phyloP scores from a whole-genome alignment of 768 basidiomycete genomes.

The Postia placenta region DNA sequence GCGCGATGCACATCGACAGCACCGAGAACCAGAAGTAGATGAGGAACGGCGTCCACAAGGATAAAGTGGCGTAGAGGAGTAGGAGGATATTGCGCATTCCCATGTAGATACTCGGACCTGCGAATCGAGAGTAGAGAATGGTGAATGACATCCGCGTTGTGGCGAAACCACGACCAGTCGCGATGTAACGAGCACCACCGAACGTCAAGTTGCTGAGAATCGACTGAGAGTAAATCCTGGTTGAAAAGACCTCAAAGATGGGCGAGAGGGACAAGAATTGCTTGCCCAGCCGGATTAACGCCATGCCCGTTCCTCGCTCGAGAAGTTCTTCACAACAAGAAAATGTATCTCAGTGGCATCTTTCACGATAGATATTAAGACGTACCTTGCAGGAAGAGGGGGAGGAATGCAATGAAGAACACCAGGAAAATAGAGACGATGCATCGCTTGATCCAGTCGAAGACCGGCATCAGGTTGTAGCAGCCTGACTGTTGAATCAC shows the following conservation, averaged over 20 bases:
- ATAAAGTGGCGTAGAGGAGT: conserved; percentile 85
- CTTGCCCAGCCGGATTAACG: conserved; percentile 88
- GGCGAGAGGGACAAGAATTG: conserved; percentile 97
- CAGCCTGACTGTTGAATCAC: conserved; percentile 83
- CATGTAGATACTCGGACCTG: conserved; percentile 99
- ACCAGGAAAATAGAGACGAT: conserved; percentile 98
- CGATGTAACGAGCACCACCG: conserved; percentile 98
- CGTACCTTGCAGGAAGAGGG: conserved; percentile 94
- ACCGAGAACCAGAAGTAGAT: conserved; percentile 99
- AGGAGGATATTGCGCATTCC: conserved; percentile 92
- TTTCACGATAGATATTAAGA: no score
- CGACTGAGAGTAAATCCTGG: conserved; percentile 96
- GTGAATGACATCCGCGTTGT: conserved; percentile 95
- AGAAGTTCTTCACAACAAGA: conserved; percentile 70
- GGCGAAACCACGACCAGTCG: conserved; percentile 98
- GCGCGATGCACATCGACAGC: conserved; percentile 89
- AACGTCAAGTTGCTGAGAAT: conserved; percentile 96
- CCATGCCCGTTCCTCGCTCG: conserved; percentile 93
- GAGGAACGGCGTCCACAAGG: conserved; percentile 90
- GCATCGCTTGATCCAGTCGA: conserved; percentile 96
- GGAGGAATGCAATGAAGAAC: conserved; percentile 96
- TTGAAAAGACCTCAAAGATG: conserved; percentile 98
- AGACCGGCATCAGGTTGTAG: conserved; percentile 94
- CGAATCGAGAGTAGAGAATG: conserved; percentile 97
- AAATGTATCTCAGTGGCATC: no score